Conservation (phyloP, 148 eudicot species). For the Amaranthus palmeri region DNA sequence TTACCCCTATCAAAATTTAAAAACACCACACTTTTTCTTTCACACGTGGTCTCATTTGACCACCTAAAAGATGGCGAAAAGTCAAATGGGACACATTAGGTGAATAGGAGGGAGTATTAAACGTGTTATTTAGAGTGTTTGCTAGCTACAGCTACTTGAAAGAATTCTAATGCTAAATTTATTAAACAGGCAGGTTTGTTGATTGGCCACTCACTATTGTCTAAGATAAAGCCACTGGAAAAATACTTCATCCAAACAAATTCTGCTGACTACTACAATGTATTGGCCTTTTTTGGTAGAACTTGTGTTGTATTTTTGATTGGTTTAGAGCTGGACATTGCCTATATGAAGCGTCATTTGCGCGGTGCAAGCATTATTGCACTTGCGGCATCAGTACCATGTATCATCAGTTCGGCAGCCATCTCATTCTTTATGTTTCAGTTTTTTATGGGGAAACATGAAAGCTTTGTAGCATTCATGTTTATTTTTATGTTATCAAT, state of each 20-base stretch:
- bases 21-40: too few relatives aligned
- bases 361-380: constrained; percentile 52
- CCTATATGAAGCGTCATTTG: constrained; percentile 51
- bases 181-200: constrained; percentile 75
- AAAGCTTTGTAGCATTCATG: constrained; percentile 26
- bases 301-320: constrained; percentile 72
- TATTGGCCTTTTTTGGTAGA: constrained; percentile 64
- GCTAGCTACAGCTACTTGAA: not conserved
- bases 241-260: constrained; percentile 49
- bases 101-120: too few relatives aligned
- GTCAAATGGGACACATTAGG: too few relatives aligned
- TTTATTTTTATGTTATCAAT: constrained; percentile 43
- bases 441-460: constrained; percentile 21
- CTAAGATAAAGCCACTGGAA: constrained; percentile 35
- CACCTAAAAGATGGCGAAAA: too few relatives aligned
- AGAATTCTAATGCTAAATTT: constrained; percentile 3
- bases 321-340: constrained; percentile 79
- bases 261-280: constrained; percentile 69
- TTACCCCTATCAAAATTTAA: too few relatives aligned
- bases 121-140: not conserved
- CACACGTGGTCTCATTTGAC: too few relatives aligned
- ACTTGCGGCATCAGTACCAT: constrained; percentile 36
- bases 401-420: constrained; percentile 53
- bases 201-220: constrained; percentile 68
- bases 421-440: constrained; percentile 38